Conservation (phyloP, 768 basidiomycete species). For the Lyophyllum semitale region DNA sequence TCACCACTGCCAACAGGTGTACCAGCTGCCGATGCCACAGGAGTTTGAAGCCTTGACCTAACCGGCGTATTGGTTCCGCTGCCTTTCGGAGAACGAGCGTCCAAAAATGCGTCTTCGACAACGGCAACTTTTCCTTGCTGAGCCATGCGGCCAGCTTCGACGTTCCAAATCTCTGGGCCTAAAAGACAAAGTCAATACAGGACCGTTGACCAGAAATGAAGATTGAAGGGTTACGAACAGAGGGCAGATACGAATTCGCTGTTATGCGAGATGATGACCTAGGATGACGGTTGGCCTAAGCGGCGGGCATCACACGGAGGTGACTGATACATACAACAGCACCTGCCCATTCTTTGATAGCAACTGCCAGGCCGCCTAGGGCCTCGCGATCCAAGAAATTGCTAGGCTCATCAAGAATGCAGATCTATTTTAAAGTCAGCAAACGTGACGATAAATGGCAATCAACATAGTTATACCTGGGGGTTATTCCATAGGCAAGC, state of each 20-base stretch:
- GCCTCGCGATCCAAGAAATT: constrained; percentile 98
- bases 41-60: constrained; percentile 69
- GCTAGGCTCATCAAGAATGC: constrained; percentile 86
- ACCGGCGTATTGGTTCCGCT: constrained; percentile 73
- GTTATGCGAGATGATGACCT: constrained; percentile 98
- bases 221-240: constrained; percentile 50
- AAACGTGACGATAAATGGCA: background rate
- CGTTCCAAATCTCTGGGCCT: constrained; percentile 95
- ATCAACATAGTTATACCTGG: constrained; percentile 51
- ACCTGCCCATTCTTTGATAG: constrained; percentile 94
- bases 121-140: constrained; percentile 88
- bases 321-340: constrained; percentile 62
- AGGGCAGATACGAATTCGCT: constrained; percentile 82
- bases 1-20: constrained; percentile 83
- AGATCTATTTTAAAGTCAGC: constrained; percentile 44
- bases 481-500: constrained; percentile 97
- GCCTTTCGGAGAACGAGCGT: constrained; percentile 67
- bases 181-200: constrained; percentile 15
- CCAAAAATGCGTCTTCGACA: constrained; percentile 81
- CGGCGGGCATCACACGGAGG: constrained; percentile 8
- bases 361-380: constrained; percentile 90
- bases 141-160: constrained; percentile 82
- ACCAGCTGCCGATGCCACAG: constrained; percentile 65
- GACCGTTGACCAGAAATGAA: constrained; percentile 3
- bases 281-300: background rate